Conservation (phyloP, 1,284 basidiomycete genomes). For the Cryptococcus sp. region DNA sequence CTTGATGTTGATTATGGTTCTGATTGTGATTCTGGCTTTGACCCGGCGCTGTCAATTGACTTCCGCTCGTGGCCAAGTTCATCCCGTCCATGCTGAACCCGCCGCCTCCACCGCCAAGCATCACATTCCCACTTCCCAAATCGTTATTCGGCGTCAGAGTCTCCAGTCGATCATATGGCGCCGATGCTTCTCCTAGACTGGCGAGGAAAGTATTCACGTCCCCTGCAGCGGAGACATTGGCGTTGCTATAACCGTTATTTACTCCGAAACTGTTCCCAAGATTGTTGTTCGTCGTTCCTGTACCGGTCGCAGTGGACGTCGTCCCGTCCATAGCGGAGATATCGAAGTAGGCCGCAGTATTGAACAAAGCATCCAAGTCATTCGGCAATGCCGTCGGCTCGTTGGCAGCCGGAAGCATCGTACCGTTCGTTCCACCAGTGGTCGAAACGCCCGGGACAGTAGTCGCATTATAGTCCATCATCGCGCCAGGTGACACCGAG, state of each 20-base stretch:
- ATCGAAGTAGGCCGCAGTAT: constrained; percentile 49
- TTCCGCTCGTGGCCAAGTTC: not conserved
- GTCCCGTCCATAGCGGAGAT: constrained; percentile 18
- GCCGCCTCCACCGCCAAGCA: constrained; percentile 7
- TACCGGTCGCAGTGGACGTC: not conserved
- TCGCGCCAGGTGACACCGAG: constrained; percentile 52
- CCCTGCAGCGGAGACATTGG: not conserved
- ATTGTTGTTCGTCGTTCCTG: not conserved
- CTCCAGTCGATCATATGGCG: constrained; percentile 38
- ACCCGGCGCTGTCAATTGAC: not conserved
- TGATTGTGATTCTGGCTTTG: constrained; percentile 5
- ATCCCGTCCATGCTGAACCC: not conserved
- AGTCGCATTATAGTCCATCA: constrained; percentile 20
- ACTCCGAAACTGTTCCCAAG: not conserved
- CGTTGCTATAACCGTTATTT: not conserved
- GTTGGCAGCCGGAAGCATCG: constrained; percentile 15
- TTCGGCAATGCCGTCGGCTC: constrained; percentile 13
- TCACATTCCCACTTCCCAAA: constrained; percentile 17
- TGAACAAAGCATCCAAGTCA: constrained; percentile 49
- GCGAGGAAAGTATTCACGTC: not conserved
- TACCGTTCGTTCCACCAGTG: constrained; percentile 21
- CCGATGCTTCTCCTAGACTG: constrained; percentile 33
- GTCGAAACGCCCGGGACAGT: constrained; percentile 9
- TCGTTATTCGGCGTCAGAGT: constrained; percentile 36
- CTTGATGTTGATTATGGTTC: too few species aligned